These are phyloP conservation scores for Telfairia occidentalis DNA, from an alignment of 331 rosid genomes.

Conservation along the genomic window DNA sequence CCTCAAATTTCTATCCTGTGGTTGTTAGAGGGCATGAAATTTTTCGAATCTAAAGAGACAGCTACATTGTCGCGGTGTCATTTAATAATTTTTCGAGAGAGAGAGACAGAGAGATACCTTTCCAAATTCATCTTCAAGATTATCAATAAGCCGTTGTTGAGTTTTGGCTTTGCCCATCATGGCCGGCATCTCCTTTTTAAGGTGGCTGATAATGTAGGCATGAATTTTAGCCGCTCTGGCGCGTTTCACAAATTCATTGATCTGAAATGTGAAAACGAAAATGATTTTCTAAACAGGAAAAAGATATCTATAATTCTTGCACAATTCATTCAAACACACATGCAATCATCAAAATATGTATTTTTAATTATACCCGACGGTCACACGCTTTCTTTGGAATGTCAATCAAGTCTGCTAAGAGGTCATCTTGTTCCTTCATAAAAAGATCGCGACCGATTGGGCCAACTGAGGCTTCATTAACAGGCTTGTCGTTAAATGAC, in stretches of 20 bases:
- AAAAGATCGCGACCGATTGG: slow-evolving; percentile 64
- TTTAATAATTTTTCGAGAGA: no score
- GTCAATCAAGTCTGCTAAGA: slow-evolving; percentile 63
- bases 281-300: background rate
- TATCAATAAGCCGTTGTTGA: slow-evolving; percentile 62
- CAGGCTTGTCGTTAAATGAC: slow-evolving; percentile 72
- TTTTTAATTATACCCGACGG: slow-evolving; percentile 49
- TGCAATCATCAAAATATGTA: background rate
- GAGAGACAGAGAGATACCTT: slow-evolving; percentile 29
- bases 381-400: slow-evolving; percentile 93
- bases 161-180: slow-evolving; percentile 86
- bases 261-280: slow-evolving; percentile 36
- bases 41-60: no score
- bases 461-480: slow-evolving; percentile 40
- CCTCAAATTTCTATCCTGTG: no score
- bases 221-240: slow-evolving; percentile 94
- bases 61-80: no score
- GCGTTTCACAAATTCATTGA: slow-evolving; percentile 86
- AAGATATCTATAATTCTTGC: background rate
- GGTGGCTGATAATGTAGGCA: slow-evolving; percentile 86
- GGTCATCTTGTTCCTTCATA: slow-evolving; percentile 73
- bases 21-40: no score
- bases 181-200: slow-evolving; percentile 89
- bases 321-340: background rate
- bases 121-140: slow-evolving; percentile 63